phyloP scores from a whole-genome alignment of 2,329 filamentous ascomycete species.

The Clonostachys byssicola region DNA sequence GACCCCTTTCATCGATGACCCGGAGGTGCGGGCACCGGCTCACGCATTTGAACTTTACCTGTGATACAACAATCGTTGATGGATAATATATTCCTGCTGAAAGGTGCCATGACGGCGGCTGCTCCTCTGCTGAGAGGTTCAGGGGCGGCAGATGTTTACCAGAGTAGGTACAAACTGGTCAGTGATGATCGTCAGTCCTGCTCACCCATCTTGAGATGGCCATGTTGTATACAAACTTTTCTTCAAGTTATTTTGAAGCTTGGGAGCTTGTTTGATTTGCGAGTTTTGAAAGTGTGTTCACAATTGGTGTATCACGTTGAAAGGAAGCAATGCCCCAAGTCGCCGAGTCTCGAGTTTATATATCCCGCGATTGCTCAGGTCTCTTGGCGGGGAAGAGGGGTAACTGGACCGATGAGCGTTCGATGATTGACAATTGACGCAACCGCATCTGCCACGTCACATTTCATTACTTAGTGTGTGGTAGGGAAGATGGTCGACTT shows the following conservation, averaged over 20 bases:
- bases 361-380: too few relatives aligned
- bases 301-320: too few relatives aligned
- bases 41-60: conserved; percentile 51
- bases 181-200: neutral
- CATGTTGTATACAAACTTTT: neutral
- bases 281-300: too few relatives aligned
- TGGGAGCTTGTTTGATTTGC: neutral
- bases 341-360: too few relatives aligned
- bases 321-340: too few relatives aligned
- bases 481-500: too few relatives aligned
- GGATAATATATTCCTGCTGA: conserved; percentile 18
- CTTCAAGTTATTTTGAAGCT: neutral
- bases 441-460: too few relatives aligned
- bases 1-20: neutral
- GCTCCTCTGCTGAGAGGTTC: conserved; percentile 3
- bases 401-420: too few relatives aligned
- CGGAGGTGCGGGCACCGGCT: conserved; percentile 50
- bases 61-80: conserved; percentile 20
- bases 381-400: too few relatives aligned
- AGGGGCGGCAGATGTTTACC: neutral
- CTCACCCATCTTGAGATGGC: neutral
- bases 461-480: too few relatives aligned
- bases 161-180: neutral
- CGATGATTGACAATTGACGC: too few relatives aligned
- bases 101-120: conserved; percentile 24